These are phyloP conservation scores for Nectriaceae sp. DNA, from an alignment of 2,329 filamentous ascomycete species.

Conservation along the genomic window DNA sequence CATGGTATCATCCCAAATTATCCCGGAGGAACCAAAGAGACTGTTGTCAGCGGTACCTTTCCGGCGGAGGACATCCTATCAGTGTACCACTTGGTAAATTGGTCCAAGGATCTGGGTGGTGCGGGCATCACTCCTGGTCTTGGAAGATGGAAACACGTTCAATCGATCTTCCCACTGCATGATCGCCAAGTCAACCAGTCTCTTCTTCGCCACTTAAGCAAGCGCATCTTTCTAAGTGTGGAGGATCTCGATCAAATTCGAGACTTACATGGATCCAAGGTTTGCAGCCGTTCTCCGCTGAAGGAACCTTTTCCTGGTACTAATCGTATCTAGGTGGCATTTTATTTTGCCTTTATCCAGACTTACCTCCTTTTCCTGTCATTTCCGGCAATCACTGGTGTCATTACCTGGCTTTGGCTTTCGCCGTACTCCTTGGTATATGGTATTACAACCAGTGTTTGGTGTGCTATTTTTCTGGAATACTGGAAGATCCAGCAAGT, in stretches of 20 bases:
- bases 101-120: slow-evolving; percentile 58
- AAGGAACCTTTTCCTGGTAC: too few relatives aligned
- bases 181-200: slow-evolving; percentile 57
- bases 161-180: slow-evolving; percentile 64
- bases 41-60: slow-evolving; percentile 50
- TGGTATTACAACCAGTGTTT: slow-evolving; percentile 65
- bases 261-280: slow-evolving; percentile 63
- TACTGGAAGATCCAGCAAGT: slow-evolving; percentile 78
- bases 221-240: slow-evolving; percentile 49
- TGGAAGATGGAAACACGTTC: slow-evolving; percentile 62
- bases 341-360: slow-evolving; percentile 83
- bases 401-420: slow-evolving; percentile 68
- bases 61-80: slow-evolving; percentile 72
- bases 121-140: slow-evolving; percentile 61
- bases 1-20: slow-evolving; percentile 67
- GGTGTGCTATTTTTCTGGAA: slow-evolving; percentile 74
- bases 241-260: slow-evolving; percentile 61
- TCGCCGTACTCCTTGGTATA: slow-evolving; percentile 72
- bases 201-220: slow-evolving; percentile 59
- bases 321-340: slow-evolving; percentile 58
- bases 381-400: slow-evolving; percentile 68
- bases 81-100: slow-evolving; percentile 67
- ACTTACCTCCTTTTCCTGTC: slow-evolving; percentile 71
- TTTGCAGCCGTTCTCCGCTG: slow-evolving; percentile 4
- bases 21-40: slow-evolving; percentile 55